A percentile compares a stretch with the other conserved stretches of the same genome.
phyloP scores from a whole-genome alignment of 495 filamentous ascomycete genomes.

The Rhizodiscina lignyota region DNA sequence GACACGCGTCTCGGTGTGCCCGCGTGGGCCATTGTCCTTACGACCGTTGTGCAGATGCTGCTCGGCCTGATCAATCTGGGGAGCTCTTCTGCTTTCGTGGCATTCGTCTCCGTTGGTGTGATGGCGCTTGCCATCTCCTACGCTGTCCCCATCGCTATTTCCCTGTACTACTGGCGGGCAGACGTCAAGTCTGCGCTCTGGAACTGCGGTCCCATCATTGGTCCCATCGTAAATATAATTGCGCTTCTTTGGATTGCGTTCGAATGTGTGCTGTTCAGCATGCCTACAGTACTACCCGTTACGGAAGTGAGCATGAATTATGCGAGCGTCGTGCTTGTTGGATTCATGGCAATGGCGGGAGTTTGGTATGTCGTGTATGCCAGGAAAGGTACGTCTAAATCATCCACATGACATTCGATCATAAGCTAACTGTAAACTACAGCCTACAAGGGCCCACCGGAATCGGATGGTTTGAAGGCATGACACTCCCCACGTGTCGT shows the following conservation, averaged over 20 bases:
- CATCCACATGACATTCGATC: too few relatives aligned
- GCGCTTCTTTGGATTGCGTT: too few relatives aligned
- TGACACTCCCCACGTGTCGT: too few relatives aligned
- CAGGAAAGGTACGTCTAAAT: too few relatives aligned
- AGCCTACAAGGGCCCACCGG: too few relatives aligned
- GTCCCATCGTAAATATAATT: too few relatives aligned
- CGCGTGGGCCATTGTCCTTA: constrained; percentile 38
- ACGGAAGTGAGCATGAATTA: constrained; percentile 33
- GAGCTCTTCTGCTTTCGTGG: constrained; percentile 44
- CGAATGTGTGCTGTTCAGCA: constrained; percentile 40
- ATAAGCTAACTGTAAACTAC: too few relatives aligned
- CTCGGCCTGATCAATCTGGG: constrained; percentile 50
- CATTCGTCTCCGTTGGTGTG: constrained; percentile 49
- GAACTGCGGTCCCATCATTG: too few relatives aligned
- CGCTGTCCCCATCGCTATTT: constrained; percentile 45
- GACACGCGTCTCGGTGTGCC: constrained; percentile 39
- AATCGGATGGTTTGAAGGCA: too few relatives aligned
- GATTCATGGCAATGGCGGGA: constrained; percentile 36
- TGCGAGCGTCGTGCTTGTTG: constrained; percentile 46
- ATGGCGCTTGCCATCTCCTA: constrained; percentile 48
- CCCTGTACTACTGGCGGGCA: constrained; percentile 30
- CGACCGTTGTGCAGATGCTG: constrained; percentile 34
- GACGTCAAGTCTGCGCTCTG: too few relatives aligned
- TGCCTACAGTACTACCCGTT: constrained; percentile 25
- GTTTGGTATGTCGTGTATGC: constrained; percentile 53